Percentiles rank a stretch among this genome's conserved stretches.
These are phyloP conservation scores for Coelastrella sp. DNA, from an alignment of 139 green algal genomes.

Conservation along the genomic window DNA sequence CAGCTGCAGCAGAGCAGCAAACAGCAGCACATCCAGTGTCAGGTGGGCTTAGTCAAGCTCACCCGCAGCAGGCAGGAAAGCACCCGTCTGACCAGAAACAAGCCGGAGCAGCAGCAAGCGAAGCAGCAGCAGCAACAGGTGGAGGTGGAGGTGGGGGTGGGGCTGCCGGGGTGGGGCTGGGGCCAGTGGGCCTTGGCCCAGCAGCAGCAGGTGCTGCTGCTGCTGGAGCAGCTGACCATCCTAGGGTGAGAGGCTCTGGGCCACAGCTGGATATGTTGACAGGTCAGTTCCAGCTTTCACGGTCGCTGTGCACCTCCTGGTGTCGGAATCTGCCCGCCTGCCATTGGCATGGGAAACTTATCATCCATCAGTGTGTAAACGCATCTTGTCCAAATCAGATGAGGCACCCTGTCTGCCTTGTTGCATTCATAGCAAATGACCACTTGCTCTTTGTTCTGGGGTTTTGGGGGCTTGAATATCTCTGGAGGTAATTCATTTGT, in stretches of 20 bases:
- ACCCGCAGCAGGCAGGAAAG: slow-evolving; percentile 8
- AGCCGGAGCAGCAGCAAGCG: not conserved
- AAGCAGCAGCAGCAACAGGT: not conserved
- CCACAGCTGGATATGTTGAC: slow-evolving; percentile 45
- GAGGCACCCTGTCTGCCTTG: too few relatives aligned
- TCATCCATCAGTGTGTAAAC: too few relatives aligned
- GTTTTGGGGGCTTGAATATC: too few relatives aligned
- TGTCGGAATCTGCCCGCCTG: not conserved
- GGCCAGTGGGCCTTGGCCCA: not conserved
- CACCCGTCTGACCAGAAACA: not conserved
- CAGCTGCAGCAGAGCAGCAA: slow-evolving; percentile 25
- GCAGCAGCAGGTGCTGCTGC: slow-evolving; percentile 6
- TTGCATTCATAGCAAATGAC: too few relatives aligned
- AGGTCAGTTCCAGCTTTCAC: not conserved
- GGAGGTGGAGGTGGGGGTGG: not conserved
- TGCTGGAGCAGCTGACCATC: not conserved
- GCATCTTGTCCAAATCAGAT: too few relatives aligned
- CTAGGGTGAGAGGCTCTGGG: slow-evolving; percentile 17
- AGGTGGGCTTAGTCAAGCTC: not conserved
- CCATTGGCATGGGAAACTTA: not conserved
- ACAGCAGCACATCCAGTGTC: not conserved
- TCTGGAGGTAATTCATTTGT: too few relatives aligned
- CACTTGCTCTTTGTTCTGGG: too few relatives aligned
- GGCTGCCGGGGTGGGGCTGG: slow-evolving; percentile 9
- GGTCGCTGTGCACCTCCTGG: not conserved